Evolutionary conservation across 2,329 filamentous ascomycete species (phyloP).

Genomic region (Penicillium oxalicum): DNA sequence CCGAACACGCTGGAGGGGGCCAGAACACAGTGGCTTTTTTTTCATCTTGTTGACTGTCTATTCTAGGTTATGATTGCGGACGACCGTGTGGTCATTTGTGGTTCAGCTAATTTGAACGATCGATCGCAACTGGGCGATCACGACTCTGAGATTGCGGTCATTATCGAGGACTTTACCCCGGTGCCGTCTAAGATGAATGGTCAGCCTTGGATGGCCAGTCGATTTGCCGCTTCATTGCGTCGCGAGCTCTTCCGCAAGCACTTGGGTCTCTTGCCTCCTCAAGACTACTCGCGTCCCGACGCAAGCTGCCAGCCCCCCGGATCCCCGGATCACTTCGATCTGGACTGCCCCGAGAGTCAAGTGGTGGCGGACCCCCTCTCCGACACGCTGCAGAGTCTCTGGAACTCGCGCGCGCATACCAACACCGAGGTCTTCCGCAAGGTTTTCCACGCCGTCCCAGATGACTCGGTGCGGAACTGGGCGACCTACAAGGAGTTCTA

Average conservation of each 20-base stretch:
- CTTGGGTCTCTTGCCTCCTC: slow-evolving; percentile 69
- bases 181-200: slow-evolving; percentile 74
- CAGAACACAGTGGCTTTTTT: not conserved
- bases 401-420: slow-evolving; percentile 53
- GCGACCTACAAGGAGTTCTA: slow-evolving; percentile 59
- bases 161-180: slow-evolving; percentile 75
- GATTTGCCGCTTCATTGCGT: slow-evolving; percentile 73
- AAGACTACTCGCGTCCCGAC: slow-evolving; percentile 58
- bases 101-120: slow-evolving; percentile 87
- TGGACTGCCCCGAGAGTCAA: slow-evolving; percentile 44
- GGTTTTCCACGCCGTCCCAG: slow-evolving; percentile 58
- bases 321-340: slow-evolving; percentile 51
- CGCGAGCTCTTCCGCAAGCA: slow-evolving; percentile 87
- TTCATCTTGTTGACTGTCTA: not conserved
- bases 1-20: too few relatives aligned
- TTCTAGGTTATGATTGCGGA: slow-evolving; percentile 66
- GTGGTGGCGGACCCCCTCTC: slow-evolving; percentile 54
- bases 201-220: slow-evolving; percentile 67
- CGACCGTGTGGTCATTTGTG: slow-evolving; percentile 77
- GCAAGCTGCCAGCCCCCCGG: slow-evolving; percentile 55
- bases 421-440: slow-evolving; percentile 58
- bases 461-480: slow-evolving; percentile 55
- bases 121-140: slow-evolving; percentile 80
- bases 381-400: slow-evolving; percentile 50
- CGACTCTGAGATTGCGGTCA: slow-evolving; percentile 83